Evolutionary conservation across 257 asterid genomes (phyloP).

Genomic region (Solanum boliviense): DNA sequence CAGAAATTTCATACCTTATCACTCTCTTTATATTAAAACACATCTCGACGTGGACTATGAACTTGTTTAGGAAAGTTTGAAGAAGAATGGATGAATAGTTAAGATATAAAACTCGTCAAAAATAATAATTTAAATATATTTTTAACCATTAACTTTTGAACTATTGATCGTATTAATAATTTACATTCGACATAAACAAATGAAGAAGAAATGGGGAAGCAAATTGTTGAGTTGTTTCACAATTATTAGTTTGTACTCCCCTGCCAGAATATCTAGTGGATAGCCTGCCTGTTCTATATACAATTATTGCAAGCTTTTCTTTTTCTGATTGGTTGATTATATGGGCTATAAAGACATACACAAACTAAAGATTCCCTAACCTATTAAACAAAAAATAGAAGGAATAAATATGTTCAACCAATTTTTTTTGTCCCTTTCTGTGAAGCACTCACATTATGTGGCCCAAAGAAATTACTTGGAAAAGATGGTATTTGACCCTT

Average conservation of each 20-base stretch:
- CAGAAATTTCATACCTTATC: neutral
- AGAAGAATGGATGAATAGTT: neutral
- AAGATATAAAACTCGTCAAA: neutral
- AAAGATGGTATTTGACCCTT: neutral
- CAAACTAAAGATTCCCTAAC: neutral
- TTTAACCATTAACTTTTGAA: neutral
- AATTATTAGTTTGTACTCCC: neutral
- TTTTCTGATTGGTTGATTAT: neutral
- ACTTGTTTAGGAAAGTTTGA: neutral
- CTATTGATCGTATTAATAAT: neutral
- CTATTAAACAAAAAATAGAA: neutral
- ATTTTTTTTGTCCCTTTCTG: neutral
- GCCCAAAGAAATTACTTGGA: neutral
- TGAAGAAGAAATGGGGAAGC: neutral
- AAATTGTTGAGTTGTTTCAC: neutral
- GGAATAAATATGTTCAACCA: neutral
- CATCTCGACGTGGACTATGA: accelerated
- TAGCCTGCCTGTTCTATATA: neutral
- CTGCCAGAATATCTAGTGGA: neutral
- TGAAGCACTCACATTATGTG: neutral
- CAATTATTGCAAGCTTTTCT: neutral
- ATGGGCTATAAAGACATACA: neutral
- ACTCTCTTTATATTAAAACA: neutral
- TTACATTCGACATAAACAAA: neutral
- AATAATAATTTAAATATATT: too few relatives aligned